Base-by-base conservation (phyloP, 2,329 filamentous ascomycete genomes). In the Cytospora mali region DNA sequence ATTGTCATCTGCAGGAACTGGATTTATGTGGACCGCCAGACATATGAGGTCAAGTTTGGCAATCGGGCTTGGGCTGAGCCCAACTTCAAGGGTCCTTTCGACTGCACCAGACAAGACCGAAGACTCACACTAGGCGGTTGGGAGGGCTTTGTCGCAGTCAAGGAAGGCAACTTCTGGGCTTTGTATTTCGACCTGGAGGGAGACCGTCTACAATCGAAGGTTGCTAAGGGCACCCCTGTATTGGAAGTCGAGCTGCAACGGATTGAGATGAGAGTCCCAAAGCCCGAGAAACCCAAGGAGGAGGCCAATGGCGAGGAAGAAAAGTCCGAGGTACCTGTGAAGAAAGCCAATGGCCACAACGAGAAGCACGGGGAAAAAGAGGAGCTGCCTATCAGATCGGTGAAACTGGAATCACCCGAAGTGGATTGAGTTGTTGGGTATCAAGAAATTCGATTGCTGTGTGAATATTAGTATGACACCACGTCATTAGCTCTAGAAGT, bases 191-290 rank as follows among this genome's bases (percentile, higher is more conserved):
- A 82, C 65, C 68, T 70, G 9, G 80, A 82, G 50, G 78, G 79
- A 25, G 75, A 84, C 62, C 74, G 75, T 1, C 67, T 84, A 29
- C 70, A 66, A 51, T 71, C 70, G 1, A 84, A 81, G 67, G 72
- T 85, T 4, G 74, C 77, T 0, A 70, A 74, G 55, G 81, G 79
- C 2, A 81, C 77, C 3, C 74, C 79, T 14, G 79, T 86, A 0
- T 74, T 87, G 7, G 84, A 87, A 58, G 71, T 88, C 3, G 83
- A 86, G 69, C 71, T 87, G 27, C 75, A 75, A 1, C 75, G 84
- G 13, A 79, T 79, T 23, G 84, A 87, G 69, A 81, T 79, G 46
- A 62, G 52, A 21, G 39, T 25, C 21, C 2, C 55, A 14, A 64
- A 64, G 14, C 62, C 62, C 42, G 11, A 21, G 5, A n/a, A 35